Evolutionary conservation across 139 green algal genomes (phyloP).

Genomic region (Chlamydomonas schloesseri): DNA sequence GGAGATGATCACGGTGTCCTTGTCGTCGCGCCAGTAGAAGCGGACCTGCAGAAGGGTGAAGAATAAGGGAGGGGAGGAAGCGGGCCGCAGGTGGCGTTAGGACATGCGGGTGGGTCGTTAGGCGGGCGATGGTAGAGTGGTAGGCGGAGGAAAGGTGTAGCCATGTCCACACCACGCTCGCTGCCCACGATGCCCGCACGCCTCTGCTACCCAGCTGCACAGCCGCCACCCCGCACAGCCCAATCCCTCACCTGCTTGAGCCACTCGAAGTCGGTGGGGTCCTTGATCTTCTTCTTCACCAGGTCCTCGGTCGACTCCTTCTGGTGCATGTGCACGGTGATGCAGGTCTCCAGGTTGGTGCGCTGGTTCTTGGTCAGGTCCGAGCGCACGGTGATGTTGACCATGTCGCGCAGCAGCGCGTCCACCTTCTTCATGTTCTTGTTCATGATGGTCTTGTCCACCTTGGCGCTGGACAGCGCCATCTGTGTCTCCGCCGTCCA

Average conservation of each 20-base stretch:
- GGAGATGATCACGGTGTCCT: conserved; percentile 93
- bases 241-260: conserved; percentile 89
- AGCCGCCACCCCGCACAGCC: too few relatives aligned
- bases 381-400: conserved; percentile 83
- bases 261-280: conserved; percentile 98
- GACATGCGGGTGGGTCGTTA: background rate
- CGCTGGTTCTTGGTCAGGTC: conserved; percentile 88
- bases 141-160: background rate
- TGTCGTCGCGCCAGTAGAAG: conserved; percentile 96
- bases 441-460: conserved; percentile 90
- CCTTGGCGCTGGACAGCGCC: conserved; percentile 73
- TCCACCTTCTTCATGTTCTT: conserved; percentile 90
- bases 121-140: background rate
- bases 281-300: conserved; percentile 90
- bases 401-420: conserved; percentile 70
- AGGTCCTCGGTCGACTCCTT: conserved; percentile 95
- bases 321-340: conserved; percentile 98
- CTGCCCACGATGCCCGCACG: too few relatives aligned
- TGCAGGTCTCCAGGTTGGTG: conserved; percentile 96
- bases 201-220: too few relatives aligned
- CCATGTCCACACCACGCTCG: too few relatives aligned
- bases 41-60: conserved; percentile 63
- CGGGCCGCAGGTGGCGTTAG: background rate
- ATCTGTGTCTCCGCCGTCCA: conserved; percentile 95
- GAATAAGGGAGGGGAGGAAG: background rate